Percentiles rank a stretch among this genome's conserved stretches.
phyloP scores from a whole-genome alignment of 2,329 filamentous ascomycete species.

The Fusarium subglutinans region DNA sequence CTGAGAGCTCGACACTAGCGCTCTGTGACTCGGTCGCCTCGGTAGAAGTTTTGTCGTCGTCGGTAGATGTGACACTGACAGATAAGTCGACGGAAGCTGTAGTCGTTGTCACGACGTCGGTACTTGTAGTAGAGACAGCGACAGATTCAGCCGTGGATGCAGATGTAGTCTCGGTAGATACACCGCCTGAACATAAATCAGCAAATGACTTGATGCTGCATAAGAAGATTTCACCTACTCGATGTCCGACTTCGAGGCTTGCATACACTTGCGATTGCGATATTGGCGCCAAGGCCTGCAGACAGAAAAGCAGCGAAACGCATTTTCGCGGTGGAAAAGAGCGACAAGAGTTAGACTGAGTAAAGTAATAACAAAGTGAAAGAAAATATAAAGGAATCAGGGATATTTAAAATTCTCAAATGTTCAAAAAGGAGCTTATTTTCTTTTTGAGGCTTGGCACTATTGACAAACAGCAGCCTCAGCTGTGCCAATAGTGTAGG shows the following conservation, averaged over 20 bases:
- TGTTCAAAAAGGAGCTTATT: neutral
- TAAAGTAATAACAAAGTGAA: accelerated
- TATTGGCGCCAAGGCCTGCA: neutral
- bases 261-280: neutral
- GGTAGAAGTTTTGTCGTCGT: neutral
- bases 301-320: neutral
- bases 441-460: neutral
- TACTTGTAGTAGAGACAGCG: neutral
- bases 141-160: accelerated
- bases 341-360: neutral
- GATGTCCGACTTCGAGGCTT: neutral
- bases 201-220: accelerated
- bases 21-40: neutral
- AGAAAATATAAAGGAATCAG: neutral
- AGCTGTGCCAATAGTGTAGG: neutral
- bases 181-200: accelerated
- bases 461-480: neutral
- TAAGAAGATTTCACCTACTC: neutral
- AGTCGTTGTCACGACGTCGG: neutral
- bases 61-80: neutral
- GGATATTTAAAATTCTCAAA: neutral
- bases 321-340: neutral
- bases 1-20: neutral
- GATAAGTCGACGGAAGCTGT: neutral
- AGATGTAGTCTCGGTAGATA: accelerated